Evolutionary conservation across 2,329 filamentous ascomycete species (phyloP).

Genomic region (Onygenales sp.): DNA sequence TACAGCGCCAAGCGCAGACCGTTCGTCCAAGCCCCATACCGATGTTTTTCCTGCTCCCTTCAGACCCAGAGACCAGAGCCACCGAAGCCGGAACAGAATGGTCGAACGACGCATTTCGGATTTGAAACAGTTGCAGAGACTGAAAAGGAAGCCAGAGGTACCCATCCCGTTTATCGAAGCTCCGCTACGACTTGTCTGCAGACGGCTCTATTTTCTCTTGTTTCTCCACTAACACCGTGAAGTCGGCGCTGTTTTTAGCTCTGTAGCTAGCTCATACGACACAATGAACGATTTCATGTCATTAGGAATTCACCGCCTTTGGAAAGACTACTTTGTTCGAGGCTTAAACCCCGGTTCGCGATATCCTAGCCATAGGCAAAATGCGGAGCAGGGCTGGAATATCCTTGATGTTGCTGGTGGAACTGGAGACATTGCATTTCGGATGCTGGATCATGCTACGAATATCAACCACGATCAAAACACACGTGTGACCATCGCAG

Average conservation of each 20-base stretch:
- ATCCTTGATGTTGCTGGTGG: conserved; percentile 96
- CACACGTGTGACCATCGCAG: conserved; percentile 79
- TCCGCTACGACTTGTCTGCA: background rate
- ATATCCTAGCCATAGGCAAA: conserved; percentile 24
- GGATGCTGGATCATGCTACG: conserved; percentile 81
- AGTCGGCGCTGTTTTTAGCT: conserved; percentile 87
- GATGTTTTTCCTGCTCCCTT: conserved; percentile 44
- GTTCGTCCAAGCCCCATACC: conserved; percentile 25
- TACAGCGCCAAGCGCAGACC: conserved; percentile 23
- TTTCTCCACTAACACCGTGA: background rate
- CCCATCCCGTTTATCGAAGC: background rate
- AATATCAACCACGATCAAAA: conserved; percentile 68
- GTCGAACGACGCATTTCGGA: conserved; percentile 76
- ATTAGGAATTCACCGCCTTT: conserved; percentile 87
- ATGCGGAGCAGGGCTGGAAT: conserved; percentile 46
- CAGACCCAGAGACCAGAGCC: conserved; percentile 28
- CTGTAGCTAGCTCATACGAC: conserved; percentile 88
- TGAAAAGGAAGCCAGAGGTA: conserved; percentile 63
- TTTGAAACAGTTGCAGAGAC: conserved; percentile 75
- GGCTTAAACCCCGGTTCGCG: conserved; percentile 71
- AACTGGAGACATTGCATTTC: conserved; percentile 95
- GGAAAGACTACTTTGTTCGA: conserved; percentile 95
- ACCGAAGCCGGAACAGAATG: conserved; percentile 31
- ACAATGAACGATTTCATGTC: conserved; percentile 99
- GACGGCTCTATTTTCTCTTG: background rate